Evolutionary conservation across 306 rosid genomes (phyloP).

Genomic region (Pterocarpus macrocarpus): DNA sequence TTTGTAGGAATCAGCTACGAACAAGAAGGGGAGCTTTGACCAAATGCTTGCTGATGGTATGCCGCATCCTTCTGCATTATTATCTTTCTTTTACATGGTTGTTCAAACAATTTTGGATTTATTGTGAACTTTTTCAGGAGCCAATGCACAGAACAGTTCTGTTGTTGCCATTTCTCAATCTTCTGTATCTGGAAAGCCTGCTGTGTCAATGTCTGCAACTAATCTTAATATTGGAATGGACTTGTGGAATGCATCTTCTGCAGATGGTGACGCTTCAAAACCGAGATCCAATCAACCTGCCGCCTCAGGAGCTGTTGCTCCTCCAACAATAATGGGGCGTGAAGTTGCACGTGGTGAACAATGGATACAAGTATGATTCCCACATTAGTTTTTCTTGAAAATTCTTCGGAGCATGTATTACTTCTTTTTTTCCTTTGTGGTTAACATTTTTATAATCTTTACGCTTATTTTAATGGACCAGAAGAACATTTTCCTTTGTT

Average conservation of each 20-base stretch:
- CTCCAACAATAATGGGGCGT: constrained; percentile 56
- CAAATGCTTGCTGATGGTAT: constrained; percentile 97
- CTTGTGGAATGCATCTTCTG: constrained; percentile 82
- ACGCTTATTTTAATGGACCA: background rate
- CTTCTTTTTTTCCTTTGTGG: background rate
- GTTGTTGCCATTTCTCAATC: constrained; percentile 57
- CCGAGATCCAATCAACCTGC: constrained; percentile 67
- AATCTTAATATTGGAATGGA: constrained; percentile 97
- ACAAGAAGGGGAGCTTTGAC: constrained; percentile 90
- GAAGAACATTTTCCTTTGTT: background rate
- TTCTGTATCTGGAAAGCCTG: constrained; percentile 76
- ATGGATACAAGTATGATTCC: constrained; percentile 79
- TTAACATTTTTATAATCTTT: background rate
- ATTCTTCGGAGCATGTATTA: constrained; percentile 15
- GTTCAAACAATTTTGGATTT: constrained; percentile 36
- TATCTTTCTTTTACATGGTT: constrained; percentile 19
- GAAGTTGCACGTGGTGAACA: constrained; percentile 72
- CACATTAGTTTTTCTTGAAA: constrained; percentile 12
- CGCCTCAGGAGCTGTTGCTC: constrained; percentile 57
- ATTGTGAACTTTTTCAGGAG: constrained; percentile 63
- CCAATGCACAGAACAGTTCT: constrained; percentile 77
- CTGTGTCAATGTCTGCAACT: constrained; percentile 68
- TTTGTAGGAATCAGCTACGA: constrained; percentile 70
- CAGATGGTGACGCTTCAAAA: constrained; percentile 68
- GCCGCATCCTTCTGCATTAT: constrained; percentile 26